These are phyloP conservation scores for Rhizopus sp. DNA, from an alignment of 371 early-diverging fungal genomes.

Conservation along the genomic window DNA sequence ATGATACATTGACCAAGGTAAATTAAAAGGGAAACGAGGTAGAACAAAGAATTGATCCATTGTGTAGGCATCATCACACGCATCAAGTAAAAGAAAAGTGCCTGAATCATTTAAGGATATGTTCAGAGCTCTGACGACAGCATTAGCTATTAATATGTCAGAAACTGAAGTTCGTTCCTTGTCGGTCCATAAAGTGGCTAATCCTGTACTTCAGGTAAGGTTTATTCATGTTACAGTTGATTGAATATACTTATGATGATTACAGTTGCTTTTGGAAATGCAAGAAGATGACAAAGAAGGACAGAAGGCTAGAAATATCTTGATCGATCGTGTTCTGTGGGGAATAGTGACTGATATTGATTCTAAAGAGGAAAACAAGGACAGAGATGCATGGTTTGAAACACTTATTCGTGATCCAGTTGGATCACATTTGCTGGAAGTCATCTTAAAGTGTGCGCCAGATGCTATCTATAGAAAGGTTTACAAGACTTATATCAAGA, in stretches of 20 bases:
- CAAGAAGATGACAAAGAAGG: constrained; percentile 53
- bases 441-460: constrained; percentile 60
- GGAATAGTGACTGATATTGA: constrained; percentile 57
- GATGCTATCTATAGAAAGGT: constrained; percentile 64
- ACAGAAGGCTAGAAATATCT: constrained; percentile 47
- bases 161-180: constrained; percentile 63
- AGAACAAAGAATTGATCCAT: constrained; percentile 2
- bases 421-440: constrained; percentile 70
- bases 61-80: constrained; percentile 23
- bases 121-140: constrained; percentile 58
- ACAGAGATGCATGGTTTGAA: constrained; percentile 62
- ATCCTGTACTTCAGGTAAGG: constrained; percentile 73
- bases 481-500: constrained; percentile 67
- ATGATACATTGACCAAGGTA: constrained; percentile 47
- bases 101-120: constrained; percentile 63
- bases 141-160: constrained; percentile 53
- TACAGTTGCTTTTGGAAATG: constrained; percentile 56
- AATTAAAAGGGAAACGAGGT: not conserved
- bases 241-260: not conserved
- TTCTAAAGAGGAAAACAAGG: constrained; percentile 29
- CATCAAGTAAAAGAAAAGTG: constrained; percentile 50
- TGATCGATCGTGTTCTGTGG: constrained; percentile 68
- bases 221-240: not conserved
- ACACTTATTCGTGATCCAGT: constrained; percentile 62
- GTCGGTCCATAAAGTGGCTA: constrained; percentile 71